Base-by-base conservation (phyloP, 2,329 filamentous ascomycete genomes). In the Hypoxylon sp. region DNA sequence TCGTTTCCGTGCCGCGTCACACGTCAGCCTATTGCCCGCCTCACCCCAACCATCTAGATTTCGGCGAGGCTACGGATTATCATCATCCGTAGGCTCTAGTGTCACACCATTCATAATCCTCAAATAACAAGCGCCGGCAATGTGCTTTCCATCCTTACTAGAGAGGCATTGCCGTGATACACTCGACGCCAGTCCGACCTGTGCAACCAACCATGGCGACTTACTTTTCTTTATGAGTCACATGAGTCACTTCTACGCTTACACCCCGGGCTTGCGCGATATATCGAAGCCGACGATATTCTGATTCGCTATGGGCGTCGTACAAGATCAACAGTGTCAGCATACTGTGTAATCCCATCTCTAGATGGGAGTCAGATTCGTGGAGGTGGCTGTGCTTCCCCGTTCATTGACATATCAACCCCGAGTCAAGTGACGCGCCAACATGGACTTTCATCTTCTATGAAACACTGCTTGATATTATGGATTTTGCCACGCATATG, bases 341-440 rank as follows among this genome's bases (percentile, higher is more conserved):
- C 34, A 57, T 65, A 72, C 68, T 72, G 68, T 70, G 65, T 30
- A 9, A 19, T 50, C 17, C 5, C 34, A 62, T 25, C 55, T 60
- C 23, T 19, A 46, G 23, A 25, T 41, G 55, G 66, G 36, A 32
- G 34, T 36, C 43, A 46, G 53, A 61, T 51, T 50, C 51, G 64
- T 68, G 68, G 72, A 67, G 69, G 71, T 74, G 69, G 72, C 69
- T 59, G 63, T 70, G 69, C 59, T 21, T 51, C 32, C 32, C 34
- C 48, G 30, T 43, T 48, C 17, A 19, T 48, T 19, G 10, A 19
- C 36, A 63, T 45, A 49, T 56, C 38, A 25, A 70, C 57, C 58
- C 45, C 56, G 56, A 60, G 50, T 68, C 68, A 73, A 71, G 67
- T 71, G 67, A 72, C 66, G 51, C 60, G 32, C 21, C 28, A 43